Evolutionary conservation across 2,329 filamentous ascomycete species (phyloP), one percentile per base, ranked within the genome.

Genomic region (Ceratocystiopsis brevicomis): DNA sequence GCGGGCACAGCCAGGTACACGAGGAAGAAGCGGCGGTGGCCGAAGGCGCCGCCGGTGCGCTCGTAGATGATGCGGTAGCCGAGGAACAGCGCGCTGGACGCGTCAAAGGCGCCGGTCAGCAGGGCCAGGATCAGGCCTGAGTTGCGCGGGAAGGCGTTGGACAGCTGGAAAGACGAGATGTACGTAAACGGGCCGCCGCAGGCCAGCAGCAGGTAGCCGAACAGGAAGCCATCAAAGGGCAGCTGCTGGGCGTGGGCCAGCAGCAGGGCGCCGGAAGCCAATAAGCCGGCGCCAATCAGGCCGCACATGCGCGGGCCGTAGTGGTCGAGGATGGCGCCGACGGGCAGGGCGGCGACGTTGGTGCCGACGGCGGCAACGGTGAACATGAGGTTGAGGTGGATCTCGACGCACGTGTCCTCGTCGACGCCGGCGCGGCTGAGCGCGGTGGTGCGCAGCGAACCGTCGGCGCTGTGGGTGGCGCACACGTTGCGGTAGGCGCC

Each of bases 321-420:
- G 48, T 76, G 69, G 60, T 94, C 87, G 18, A 94, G 71, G 38
- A 93, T 79, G 3, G 83, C 82, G 39, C 87, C 87, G 12, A 93
- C 76, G 2, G 86, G 83, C 8, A 94, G 67, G 13, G 87, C 86
- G 37, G 77, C 83, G 13, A 93, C 80, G 53, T 94, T 94, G 36
- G 86, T 92, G 8, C 74, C 81, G 11, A 93, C 85, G 14, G 85
- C 86, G 13, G 86, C 86, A 37, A 86, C 71, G 6, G 85, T 92
- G 65, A 94, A 94, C 82, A 93, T 93, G 51, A 94, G 65, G 57
- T 94, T 94, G 45, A 94, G 69, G 46, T 68, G 68, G 43, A 76
- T 72, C 53, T 74, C 72, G 45, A 66, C 61, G 55, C 59, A 71
- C n/a, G 57, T 62, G 25, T 66, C 53, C 15, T 53, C 52, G n/a